Evolutionary conservation across 495 filamentous ascomycete genomes (phyloP).

Genomic region (Aspergillus ostianus): DNA sequence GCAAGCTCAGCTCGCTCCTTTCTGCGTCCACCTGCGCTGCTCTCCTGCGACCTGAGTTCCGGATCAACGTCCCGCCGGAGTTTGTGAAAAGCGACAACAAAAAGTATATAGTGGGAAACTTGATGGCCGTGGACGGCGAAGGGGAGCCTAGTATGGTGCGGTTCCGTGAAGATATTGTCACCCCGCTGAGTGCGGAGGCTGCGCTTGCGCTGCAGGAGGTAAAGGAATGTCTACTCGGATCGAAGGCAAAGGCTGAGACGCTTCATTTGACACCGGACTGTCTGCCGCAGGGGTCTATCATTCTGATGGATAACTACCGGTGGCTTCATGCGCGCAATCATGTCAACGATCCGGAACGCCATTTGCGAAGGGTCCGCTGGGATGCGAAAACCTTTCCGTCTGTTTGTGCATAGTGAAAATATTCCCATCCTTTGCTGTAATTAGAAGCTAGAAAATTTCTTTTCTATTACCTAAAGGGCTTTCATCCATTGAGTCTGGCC

Average conservation of each 20-base stretch:
- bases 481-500: too few species aligned
- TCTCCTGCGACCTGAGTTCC: conserved; percentile 23
- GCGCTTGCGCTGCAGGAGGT: conserved; percentile 27
- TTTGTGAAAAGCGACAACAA: conserved; percentile 26
- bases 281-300: conserved; percentile 28
- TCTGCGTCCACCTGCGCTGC: conserved; percentile 14
- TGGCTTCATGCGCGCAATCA: conserved; percentile 39
- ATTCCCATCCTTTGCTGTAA: too few species aligned
- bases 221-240: conserved; percentile 11
- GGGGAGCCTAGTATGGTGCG: conserved; percentile 18
- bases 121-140: conserved; percentile 9
- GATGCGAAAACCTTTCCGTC: conserved; percentile 16
- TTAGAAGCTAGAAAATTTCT: too few species aligned
- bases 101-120: conserved; percentile 21
- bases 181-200: conserved; percentile 20
- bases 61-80: conserved; percentile 33
- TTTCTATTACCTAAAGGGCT: too few species aligned
- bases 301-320: conserved; percentile 36
- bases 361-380: conserved; percentile 39
- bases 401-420: too few species aligned
- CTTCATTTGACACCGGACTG: conserved; percentile 22
- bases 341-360: conserved; percentile 35
- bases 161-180: conserved; percentile 33
- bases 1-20: conserved; percentile 21
- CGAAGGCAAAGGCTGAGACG: conserved; percentile 2